phyloP scores from a whole-genome alignment of 2,329 filamentous ascomycete genomes.

The Trichoderma endophyticum region DNA sequence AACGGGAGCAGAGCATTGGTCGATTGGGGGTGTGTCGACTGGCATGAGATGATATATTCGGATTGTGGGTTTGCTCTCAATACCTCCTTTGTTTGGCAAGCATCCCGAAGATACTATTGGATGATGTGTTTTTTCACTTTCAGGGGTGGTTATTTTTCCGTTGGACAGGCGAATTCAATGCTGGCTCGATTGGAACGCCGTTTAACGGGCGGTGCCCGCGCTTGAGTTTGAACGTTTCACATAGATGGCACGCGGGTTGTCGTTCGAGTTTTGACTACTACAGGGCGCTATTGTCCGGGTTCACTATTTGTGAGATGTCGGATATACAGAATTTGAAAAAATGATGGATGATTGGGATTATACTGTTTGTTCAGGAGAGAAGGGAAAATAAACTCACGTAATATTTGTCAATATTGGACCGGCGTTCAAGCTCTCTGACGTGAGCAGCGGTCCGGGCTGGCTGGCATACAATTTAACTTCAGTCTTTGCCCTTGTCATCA shows the following conservation, averaged over 20 bases:
- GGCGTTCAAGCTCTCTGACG: not conserved
- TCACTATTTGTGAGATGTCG: not conserved
- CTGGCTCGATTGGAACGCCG: not conserved
- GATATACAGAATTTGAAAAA: not conserved
- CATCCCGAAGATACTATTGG: not conserved
- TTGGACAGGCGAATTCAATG: not conserved
- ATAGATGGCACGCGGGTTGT: not conserved
- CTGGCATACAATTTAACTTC: not conserved
- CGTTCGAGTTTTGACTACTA: not conserved
- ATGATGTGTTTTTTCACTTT: not conserved
- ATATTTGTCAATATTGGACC: not conserved
- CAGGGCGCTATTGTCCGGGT: not conserved
- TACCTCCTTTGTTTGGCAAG: conserved; percentile 1
- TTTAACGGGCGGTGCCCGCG: not conserved
- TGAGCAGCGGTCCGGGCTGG: not conserved
- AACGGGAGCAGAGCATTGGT: not conserved
- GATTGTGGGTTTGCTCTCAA: not conserved
- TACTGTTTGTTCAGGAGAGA: not conserved
- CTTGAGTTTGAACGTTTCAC: not conserved
- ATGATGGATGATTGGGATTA: not conserved
- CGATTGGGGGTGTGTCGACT: not conserved
- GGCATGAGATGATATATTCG: not conserved
- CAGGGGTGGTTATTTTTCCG: not conserved
- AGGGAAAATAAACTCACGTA: not conserved
- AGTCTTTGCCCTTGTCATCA: not conserved